Evolutionary conservation across 441 rosid species (phyloP).

Genomic region (Erysimum cheiri): DNA sequence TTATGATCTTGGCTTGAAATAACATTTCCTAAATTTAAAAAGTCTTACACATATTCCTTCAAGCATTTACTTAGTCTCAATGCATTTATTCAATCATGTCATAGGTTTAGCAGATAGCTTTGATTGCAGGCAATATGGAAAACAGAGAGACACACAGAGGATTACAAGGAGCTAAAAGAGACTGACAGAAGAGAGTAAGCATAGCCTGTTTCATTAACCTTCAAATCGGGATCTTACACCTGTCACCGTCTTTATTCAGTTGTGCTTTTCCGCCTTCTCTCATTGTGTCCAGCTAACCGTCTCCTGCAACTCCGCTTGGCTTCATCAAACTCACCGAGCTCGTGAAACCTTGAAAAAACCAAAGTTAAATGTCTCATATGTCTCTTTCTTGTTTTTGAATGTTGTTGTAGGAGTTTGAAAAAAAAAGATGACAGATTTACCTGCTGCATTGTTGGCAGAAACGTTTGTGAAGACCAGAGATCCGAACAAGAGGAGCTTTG

Average conservation of each 20-base stretch:
- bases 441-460: constrained; percentile 99
- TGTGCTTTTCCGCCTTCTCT: constrained; percentile 76
- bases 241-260: constrained; percentile 52
- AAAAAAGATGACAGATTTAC: constrained; percentile 38
- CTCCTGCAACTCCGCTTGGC: constrained; percentile 79
- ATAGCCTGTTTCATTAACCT: constrained; percentile 27
- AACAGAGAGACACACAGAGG: constrained; percentile 31
- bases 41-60: constrained; percentile 10
- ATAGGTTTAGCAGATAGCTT: constrained; percentile 33
- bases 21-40: background rate
- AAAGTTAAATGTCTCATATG: constrained; percentile 11
- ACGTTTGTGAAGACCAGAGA: constrained; percentile 69
- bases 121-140: constrained; percentile 32
- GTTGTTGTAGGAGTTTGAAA: constrained; percentile 12
- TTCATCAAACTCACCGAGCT: constrained; percentile 75
- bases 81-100: constrained; percentile 18
- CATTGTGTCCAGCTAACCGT: constrained; percentile 90
- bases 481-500: constrained; percentile 61
- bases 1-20: constrained; percentile 24
- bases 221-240: constrained; percentile 36
- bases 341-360: constrained; percentile 69
- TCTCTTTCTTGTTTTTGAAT: constrained; percentile 6
- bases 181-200: constrained; percentile 53
- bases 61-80: constrained; percentile 25
- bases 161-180: constrained; percentile 31